Evolutionary conservation across 2,329 filamentous ascomycete genomes (phyloP), one percentile per base, ranked within the genome.

Genomic region (Aspergillus chevalieri): DNA sequence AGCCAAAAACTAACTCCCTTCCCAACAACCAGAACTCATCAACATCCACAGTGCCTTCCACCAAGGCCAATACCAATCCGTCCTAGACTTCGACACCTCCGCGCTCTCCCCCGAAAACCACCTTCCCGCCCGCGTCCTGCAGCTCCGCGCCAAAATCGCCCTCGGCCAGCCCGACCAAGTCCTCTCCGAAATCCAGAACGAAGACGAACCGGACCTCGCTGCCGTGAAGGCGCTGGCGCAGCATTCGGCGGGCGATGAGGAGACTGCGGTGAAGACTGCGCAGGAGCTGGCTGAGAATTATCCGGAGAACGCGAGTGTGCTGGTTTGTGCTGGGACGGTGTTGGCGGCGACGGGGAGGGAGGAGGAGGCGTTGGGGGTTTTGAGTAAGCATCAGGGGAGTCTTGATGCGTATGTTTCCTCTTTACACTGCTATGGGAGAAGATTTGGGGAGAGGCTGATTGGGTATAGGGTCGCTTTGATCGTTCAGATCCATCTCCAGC

Each of bases 401-500:
- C 71, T 85, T 49, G 83, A 86, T 66, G 83, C 85, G 88, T 93
- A 77, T 59, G 85, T 19, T 43, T 44, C 22, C 43, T 12, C 42
- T 26, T 33, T 21, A 7, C 8, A 14, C 21, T 28, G 10, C 4
- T 43, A 14, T 15, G 5, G 14, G 22, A 14, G 15, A 21, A 33
- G 15, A n/a, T 22, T 24, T 45, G 33, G 21, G 47, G n/a, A 43
- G 24, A 22, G 15, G 15, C 54, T 58, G 52, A 56, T 55, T 28
- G 21, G 2, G 47, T 45, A 38, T 56, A 72, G 89, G 48, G 89
- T 96, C 47, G 86, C 91, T 42, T 75, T 97, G 53, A 91, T 93
- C 56, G 84, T 91, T 26, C 92, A 98, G 69, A 94, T 97, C 59
- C 86, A 96, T 65, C 83, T 97, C 8, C 81, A 88, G 60, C 89